Conservation (phyloP, 768 basidiomycete genomes). For the Leucocoprinus sp. region DNA sequence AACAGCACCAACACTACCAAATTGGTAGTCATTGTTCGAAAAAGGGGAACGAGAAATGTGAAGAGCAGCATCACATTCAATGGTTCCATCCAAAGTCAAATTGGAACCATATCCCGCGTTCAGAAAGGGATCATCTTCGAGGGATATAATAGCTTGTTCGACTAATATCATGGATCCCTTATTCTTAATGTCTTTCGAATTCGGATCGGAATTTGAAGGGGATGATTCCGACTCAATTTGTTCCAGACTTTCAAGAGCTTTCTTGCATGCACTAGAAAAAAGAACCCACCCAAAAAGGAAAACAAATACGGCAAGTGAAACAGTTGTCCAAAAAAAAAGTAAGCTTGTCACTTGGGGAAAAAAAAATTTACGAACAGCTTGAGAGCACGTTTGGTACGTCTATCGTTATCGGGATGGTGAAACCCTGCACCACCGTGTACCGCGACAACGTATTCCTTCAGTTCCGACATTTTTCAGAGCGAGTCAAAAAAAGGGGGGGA, state of each 20-base stretch:
- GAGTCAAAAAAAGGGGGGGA: not conserved
- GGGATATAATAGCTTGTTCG: conserved; percentile 41
- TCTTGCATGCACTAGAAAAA: conserved; percentile 41
- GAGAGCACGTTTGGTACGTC: conserved; percentile 46
- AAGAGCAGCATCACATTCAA: conserved; percentile 72
- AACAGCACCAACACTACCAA: conserved; percentile 70
- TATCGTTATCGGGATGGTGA: conserved; percentile 42
- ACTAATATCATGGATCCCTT: conserved; percentile 35
- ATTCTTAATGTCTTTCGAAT: not conserved
- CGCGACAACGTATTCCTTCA: conserved; percentile 33
- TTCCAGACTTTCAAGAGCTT: conserved; percentile 20
- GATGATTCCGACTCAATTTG: no score
- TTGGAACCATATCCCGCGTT: conserved; percentile 84
- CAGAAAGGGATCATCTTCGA: conserved; percentile 61
- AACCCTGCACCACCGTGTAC: conserved; percentile 77
- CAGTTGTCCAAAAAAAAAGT: no score
- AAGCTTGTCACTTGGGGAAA: not conserved
- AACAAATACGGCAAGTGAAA: no score
- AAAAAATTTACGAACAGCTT: conserved; percentile 36
- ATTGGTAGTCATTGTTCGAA: conserved; percentile 25
- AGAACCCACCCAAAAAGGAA: no score
- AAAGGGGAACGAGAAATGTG: conserved; percentile 41
- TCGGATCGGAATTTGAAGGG: not conserved
- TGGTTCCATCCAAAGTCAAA: conserved; percentile 60
- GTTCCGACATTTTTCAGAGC: no score